phyloP scores from a whole-genome alignment of 768 basidiomycete species.

The Tylopilus sp. region DNA sequence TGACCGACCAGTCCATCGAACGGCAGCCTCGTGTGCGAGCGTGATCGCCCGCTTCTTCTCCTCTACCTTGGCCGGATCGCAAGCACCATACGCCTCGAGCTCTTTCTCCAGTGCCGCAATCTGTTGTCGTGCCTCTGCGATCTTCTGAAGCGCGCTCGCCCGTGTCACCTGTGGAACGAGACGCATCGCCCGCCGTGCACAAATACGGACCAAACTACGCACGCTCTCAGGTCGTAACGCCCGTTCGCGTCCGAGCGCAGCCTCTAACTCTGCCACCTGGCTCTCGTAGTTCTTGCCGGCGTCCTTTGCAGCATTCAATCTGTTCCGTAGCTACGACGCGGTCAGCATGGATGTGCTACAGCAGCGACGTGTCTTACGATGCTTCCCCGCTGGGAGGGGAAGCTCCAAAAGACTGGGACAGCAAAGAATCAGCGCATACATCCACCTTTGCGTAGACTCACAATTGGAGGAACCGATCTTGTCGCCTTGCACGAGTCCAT shows the following conservation, averaged over 20 bases:
- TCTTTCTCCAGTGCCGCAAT: constrained; percentile 58
- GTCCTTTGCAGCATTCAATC: constrained; percentile 50
- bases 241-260: constrained; percentile 49
- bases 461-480: constrained; percentile 96
- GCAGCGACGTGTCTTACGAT: constrained; percentile 42
- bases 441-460: constrained; percentile 35
- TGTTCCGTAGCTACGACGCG: constrained; percentile 51
- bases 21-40: constrained; percentile 78
- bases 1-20: constrained; percentile 88
- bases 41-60: constrained; percentile 68
- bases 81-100: constrained; percentile 73
- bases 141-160: constrained; percentile 45
- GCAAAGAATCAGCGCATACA: constrained; percentile 22
- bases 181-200: not conserved
- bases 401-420: constrained; percentile 86
- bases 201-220: constrained; percentile 9
- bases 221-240: constrained; percentile 58
- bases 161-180: constrained; percentile 50
- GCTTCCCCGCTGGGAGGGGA: constrained; percentile 84
- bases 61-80: constrained; percentile 80
- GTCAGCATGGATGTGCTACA: not conserved
- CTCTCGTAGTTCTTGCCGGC: constrained; percentile 37
- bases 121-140: constrained; percentile 47
- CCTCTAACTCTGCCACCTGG: constrained; percentile 49
- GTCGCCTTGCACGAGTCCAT: constrained; percentile 80